A percentile compares a stretch with the other conserved stretches of the same genome.
phyloP scores from a whole-genome alignment of 2,329 filamentous ascomycete genomes.

The Didymella segeticola region DNA sequence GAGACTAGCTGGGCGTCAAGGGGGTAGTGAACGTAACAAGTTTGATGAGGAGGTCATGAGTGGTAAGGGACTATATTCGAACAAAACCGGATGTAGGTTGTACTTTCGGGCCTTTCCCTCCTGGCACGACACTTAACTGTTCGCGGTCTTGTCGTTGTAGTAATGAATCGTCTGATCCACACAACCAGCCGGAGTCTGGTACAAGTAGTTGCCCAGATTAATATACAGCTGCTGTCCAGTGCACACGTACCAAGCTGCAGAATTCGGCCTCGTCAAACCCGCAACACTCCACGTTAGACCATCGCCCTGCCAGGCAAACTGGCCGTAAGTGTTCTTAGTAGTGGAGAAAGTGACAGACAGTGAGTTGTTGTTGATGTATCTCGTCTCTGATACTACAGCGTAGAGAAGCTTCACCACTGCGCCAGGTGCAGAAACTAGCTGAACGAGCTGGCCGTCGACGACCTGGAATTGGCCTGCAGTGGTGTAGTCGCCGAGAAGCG shows the following conservation, averaged over 20 bases:
- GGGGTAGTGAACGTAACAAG: too few species aligned
- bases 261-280: constrained; percentile 60
- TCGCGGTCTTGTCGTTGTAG: constrained; percentile 47
- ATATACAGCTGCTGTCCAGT: constrained; percentile 60
- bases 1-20: too few species aligned
- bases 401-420: constrained; percentile 52
- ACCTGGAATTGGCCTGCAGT: constrained; percentile 67
- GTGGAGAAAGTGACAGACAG: constrained; percentile 61
- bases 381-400: constrained; percentile 36
- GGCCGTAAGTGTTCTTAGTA: constrained; percentile 61
- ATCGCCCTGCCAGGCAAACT: constrained; percentile 65
- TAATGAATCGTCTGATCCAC: constrained; percentile 62
- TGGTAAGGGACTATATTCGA: constrained; percentile 38
- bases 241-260: constrained; percentile 67
- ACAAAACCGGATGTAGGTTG: constrained; percentile 35
- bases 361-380: constrained; percentile 44
- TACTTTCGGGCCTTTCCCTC: too few species aligned
- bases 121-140: constrained; percentile 3
- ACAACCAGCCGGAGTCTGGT: constrained; percentile 64
- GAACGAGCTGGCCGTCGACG: constrained; percentile 62
- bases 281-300: constrained; percentile 61
- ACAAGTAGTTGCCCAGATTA: constrained; percentile 66
- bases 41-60: constrained; percentile 25
- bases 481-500: constrained; percentile 59
- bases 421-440: constrained; percentile 58